phyloP scores from a whole-genome alignment of 768 basidiomycete species.

The Calvatia gigantea region DNA sequence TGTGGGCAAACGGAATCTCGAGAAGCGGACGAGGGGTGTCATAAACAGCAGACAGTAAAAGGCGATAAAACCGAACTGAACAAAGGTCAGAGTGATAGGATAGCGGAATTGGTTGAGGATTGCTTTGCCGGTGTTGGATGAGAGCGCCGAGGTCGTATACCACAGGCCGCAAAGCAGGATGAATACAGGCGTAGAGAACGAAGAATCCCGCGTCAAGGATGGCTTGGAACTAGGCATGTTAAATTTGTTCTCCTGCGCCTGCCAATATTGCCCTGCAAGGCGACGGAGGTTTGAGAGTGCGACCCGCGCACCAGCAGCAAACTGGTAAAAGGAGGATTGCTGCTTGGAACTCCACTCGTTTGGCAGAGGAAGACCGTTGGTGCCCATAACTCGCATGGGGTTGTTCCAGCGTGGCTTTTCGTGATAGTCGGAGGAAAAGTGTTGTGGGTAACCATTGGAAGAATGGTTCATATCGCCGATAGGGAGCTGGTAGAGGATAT shows the following conservation, averaged over 20 bases:
- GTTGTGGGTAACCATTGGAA: constrained; percentile 23
- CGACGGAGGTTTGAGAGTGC: constrained; percentile 6
- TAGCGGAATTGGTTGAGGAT: constrained; percentile 92
- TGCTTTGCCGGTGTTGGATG: constrained; percentile 94
- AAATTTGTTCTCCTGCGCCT: not conserved
- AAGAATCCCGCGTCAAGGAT: constrained; percentile 27
- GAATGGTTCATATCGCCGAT: constrained; percentile 23
- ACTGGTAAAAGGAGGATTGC: not conserved
- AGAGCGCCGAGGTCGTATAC: constrained; percentile 92
- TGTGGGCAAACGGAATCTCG: constrained; percentile 68
- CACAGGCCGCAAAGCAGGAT: constrained; percentile 82
- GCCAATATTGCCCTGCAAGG: constrained; percentile 5
- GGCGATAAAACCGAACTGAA: constrained; percentile 96
- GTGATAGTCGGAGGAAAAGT: constrained; percentile 17
- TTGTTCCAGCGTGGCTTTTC: constrained; percentile 21
- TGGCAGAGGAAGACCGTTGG: constrained; percentile 26
- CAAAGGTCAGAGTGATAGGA: constrained; percentile 94
- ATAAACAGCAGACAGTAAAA: constrained; percentile 83
- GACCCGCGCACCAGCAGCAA: not conserved
- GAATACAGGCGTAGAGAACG: constrained; percentile 49
- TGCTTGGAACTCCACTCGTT: not conserved
- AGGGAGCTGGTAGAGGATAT: not conserved
- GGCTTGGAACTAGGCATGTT: constrained; percentile 15
- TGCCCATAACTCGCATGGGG: constrained; percentile 26
- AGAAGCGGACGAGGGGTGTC: constrained; percentile 66